A percentile compares a stretch with the other conserved stretches of the same genome.
Evolutionary conservation across 805 yeast genomes (phyloP).

Genomic region (Wickerhamiella azyma): DNA sequence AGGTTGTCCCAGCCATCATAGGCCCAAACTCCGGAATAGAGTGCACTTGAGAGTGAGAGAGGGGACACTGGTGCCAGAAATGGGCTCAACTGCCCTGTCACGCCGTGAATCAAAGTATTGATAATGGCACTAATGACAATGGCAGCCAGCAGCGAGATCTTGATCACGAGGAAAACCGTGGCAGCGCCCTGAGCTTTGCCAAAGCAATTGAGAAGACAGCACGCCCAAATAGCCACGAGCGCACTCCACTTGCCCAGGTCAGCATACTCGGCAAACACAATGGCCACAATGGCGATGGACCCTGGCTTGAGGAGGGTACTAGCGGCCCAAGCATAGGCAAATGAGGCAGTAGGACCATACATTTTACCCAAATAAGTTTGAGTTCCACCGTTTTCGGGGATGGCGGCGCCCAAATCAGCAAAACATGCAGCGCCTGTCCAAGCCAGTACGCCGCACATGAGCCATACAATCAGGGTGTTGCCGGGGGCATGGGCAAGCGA

Average conservation of each 20-base stretch:
- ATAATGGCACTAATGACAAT: conserved; percentile 24
- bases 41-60: conserved; percentile 26
- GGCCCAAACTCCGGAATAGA: conserved; percentile 33
- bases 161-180: conserved; percentile 24
- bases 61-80: conserved; percentile 20
- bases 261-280: conserved; percentile 28
- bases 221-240: conserved; percentile 16
- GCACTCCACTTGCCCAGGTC: conserved; percentile 16
- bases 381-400: conserved; percentile 31
- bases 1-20: conserved; percentile 35
- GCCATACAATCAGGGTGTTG: conserved; percentile 28
- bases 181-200: conserved; percentile 14
- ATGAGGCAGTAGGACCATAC: conserved; percentile 27
- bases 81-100: conserved; percentile 17
- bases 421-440: conserved; percentile 33
- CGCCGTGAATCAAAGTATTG: conserved; percentile 14
- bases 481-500: conserved; percentile 28
- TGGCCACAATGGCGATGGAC: conserved; percentile 28
- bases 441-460: conserved; percentile 28
- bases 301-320: conserved; percentile 30
- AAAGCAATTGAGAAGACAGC: conserved; percentile 21
- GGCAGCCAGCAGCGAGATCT: conserved; percentile 23
- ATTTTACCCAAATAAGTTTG: conserved; percentile 28
- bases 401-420: conserved; percentile 30
- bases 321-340: conserved; percentile 29